These are phyloP conservation scores for Globisporangium paroecandrum DNA, from an alignment of 352 stramenopile genomes.

Conservation along the genomic window DNA sequence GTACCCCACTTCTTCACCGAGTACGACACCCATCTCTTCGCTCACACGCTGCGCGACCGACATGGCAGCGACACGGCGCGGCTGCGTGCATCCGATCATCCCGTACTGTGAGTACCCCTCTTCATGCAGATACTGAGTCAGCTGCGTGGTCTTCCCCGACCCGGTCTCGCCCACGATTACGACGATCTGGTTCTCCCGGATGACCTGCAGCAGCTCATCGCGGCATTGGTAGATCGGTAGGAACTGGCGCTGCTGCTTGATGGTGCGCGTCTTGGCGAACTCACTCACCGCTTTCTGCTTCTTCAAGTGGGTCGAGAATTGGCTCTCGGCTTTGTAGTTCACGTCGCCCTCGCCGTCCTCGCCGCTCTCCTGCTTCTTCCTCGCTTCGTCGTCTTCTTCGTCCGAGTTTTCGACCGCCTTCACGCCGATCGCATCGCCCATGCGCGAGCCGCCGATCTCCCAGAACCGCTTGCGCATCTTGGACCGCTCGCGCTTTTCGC, in stretches of 20 bases:
- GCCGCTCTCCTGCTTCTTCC: slow-evolving; percentile 19
- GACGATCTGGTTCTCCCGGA: slow-evolving; percentile 98
- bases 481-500: slow-evolving; percentile 72
- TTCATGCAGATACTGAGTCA: slow-evolving; percentile 95
- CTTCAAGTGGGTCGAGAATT: slow-evolving; percentile 94
- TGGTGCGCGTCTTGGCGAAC: slow-evolving; percentile 96
- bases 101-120: slow-evolving; percentile 88
- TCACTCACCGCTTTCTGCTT: slow-evolving; percentile 89
- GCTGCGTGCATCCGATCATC: slow-evolving; percentile 96
- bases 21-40: slow-evolving; percentile 94
- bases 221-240: slow-evolving; percentile 95
- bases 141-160: slow-evolving; percentile 97
- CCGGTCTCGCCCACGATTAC: slow-evolving; percentile 99
- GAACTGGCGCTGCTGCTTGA: slow-evolving; percentile 95
- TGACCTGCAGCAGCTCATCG: slow-evolving; percentile 95
- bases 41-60: slow-evolving; percentile 98
- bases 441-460: slow-evolving; percentile 96
- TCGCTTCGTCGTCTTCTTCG: slow-evolving; percentile 54
- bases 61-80: slow-evolving; percentile 98
- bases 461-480: slow-evolving; percentile 99
- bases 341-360: slow-evolving; percentile 51
- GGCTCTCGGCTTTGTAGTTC: slow-evolving; percentile 94
- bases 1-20: slow-evolving; percentile 91
- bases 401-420: slow-evolving; percentile 56
- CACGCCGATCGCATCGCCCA: slow-evolving; percentile 96